phyloP scores from a whole-genome alignment of 345 rosid genomes.

The Noccaea caerulescens region DNA sequence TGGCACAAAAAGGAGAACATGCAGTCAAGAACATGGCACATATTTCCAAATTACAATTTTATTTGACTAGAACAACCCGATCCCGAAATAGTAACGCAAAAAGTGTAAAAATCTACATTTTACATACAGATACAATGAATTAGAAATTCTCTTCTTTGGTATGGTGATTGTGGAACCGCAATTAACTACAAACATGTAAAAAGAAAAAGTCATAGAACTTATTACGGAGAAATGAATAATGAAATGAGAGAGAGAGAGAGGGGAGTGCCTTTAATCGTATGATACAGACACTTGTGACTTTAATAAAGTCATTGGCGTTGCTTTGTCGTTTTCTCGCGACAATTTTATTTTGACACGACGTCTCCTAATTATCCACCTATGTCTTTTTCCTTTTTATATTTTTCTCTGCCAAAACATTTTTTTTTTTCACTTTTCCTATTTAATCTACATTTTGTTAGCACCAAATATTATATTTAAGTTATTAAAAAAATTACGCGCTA shows the following conservation, averaged over 20 bases:
- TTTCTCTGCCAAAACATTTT: constrained; percentile 33
- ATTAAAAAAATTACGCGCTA: no score
- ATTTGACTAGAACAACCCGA: background rate
- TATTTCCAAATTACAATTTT: background rate
- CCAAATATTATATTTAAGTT: background rate
- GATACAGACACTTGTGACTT: constrained; percentile 49
- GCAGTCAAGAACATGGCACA: background rate
- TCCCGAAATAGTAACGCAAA: background rate
- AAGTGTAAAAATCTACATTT: no score
- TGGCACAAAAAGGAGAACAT: background rate
- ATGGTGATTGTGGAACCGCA: background rate
- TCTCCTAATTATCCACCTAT: constrained; percentile 45
- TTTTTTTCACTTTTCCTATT: background rate
- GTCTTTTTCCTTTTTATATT: constrained; percentile 26
- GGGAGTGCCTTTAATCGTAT: constrained; percentile 45
- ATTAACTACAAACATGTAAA: constrained; percentile 21
- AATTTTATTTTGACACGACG: constrained; percentile 42
- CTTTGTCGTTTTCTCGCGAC: constrained; percentile 48
- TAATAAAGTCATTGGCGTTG: constrained; percentile 49
- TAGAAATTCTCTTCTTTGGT: background rate
- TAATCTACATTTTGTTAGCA: constrained; percentile 4
- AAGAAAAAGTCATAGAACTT: constrained; percentile 5
- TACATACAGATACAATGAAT: background rate
- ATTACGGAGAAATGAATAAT: background rate
- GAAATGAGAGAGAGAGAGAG: constrained; percentile 20